phyloP scores from a whole-genome alignment of 345 rosid species.

The Aurinia saxatilis region DNA sequence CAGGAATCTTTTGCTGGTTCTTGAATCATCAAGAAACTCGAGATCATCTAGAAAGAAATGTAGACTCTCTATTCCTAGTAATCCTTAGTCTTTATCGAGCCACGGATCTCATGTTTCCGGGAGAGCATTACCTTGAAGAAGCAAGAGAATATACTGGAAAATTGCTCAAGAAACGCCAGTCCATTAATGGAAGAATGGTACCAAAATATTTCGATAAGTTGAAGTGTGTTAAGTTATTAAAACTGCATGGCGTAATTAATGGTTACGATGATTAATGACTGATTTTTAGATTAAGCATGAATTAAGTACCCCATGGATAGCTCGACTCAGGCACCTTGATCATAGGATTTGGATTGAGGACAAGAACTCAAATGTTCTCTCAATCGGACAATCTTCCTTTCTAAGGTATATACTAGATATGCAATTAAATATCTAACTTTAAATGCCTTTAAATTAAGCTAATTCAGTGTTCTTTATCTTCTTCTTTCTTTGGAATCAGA shows the following conservation, averaged over 20 bases:
- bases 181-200: slow-evolving; percentile 6
- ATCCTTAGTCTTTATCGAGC: slow-evolving; percentile 52
- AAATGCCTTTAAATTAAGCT: not conserved
- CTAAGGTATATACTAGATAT: slow-evolving; percentile 32
- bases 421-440: not conserved
- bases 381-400: slow-evolving; percentile 42
- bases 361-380: slow-evolving; percentile 29
- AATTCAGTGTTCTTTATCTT: not conserved
- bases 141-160: slow-evolving; percentile 44
- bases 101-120: slow-evolving; percentile 51
- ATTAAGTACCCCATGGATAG: slow-evolving; percentile 45
- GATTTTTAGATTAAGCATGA: slow-evolving; percentile 40
- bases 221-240: not conserved
- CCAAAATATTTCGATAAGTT: not conserved
- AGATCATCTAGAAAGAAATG: slow-evolving; percentile 26
- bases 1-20: slow-evolving; percentile 62
- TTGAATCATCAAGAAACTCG: slow-evolving; percentile 29
- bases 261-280: not conserved
- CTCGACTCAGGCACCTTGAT: slow-evolving; percentile 52
- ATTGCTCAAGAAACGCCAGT: slow-evolving; percentile 30
- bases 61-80: slow-evolving; percentile 25
- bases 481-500: slow-evolving; percentile 20
- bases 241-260: not conserved
- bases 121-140: slow-evolving; percentile 40
- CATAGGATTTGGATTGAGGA: slow-evolving; percentile 61